Conservation (phyloP, 441 rosid genomes). For the Pelargonium citronellum region DNA sequence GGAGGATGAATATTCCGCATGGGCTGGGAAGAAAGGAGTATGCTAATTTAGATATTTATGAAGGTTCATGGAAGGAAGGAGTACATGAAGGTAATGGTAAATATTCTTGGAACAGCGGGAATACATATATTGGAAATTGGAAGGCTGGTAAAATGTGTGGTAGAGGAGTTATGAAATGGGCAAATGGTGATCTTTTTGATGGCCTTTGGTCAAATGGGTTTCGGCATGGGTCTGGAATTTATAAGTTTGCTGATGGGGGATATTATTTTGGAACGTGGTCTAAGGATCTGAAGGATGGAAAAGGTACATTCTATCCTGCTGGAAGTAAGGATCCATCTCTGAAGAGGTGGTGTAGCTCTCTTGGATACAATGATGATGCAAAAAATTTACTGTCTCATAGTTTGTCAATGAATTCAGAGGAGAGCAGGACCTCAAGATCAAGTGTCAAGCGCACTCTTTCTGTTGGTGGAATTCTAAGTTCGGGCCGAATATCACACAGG, state of each 20-base stretch:
- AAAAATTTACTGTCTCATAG: conserved; percentile 38
- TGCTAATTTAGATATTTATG: conserved; percentile 64
- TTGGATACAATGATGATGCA: conserved; percentile 41
- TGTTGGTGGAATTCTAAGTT: conserved; percentile 34
- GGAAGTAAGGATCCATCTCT: conserved; percentile 66
- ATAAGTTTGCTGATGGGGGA: conserved; percentile 71
- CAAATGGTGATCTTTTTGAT: conserved; percentile 64
- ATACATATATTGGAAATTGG: conserved; percentile 75
- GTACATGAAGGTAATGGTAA: conserved; percentile 72
- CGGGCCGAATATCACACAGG: conserved; percentile 46
- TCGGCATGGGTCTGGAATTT: conserved; percentile 79
- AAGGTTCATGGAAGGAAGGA: conserved; percentile 94
- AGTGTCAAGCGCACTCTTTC: conserved; percentile 48
- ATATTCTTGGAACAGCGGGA: conserved; percentile 74
- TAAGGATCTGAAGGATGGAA: conserved; percentile 75
- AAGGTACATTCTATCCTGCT: conserved; percentile 72
- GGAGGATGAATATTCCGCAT: conserved; percentile 85
- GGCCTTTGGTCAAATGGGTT: conserved; percentile 82
- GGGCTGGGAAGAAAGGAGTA: conserved; percentile 79
- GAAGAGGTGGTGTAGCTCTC: conserved; percentile 43
- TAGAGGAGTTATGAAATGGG: conserved; percentile 93
- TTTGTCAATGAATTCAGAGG: conserved; percentile 40
- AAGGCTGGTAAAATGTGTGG: conserved; percentile 81
- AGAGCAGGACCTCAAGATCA: conserved; percentile 29
- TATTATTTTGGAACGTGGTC: conserved; percentile 85